A percentile compares a stretch with the other conserved stretches of the same genome.
phyloP scores from a whole-genome alignment of 2,329 filamentous ascomycete genomes.

The Aureobasidium sp. region DNA sequence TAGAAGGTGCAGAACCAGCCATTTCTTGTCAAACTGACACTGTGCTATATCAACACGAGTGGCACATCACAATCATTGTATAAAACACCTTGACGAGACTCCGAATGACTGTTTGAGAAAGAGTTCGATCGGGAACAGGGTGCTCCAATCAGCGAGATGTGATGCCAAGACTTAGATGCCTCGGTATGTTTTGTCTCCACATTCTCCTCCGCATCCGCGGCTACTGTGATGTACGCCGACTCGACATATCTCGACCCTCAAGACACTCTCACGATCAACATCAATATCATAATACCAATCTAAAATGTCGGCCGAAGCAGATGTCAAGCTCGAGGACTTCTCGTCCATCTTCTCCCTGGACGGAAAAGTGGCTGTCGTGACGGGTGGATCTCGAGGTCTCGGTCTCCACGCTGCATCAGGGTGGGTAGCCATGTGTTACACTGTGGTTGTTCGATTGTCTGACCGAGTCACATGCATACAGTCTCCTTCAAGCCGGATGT shows the following conservation, averaged over 20 bases:
- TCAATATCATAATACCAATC: not conserved
- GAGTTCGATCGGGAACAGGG: not conserved
- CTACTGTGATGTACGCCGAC: not conserved
- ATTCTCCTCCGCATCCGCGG: not conserved
- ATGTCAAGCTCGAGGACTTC: constrained; percentile 64
- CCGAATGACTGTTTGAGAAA: too few relatives aligned
- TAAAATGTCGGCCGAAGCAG: constrained; percentile 39
- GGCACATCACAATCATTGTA: too few relatives aligned
- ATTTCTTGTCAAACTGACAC: too few relatives aligned
- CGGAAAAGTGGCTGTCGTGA: constrained; percentile 47
- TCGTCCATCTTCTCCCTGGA: constrained; percentile 81
- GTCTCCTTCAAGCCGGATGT: constrained; percentile 81
- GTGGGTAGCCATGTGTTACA: constrained; percentile 35
- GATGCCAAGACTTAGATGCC: not conserved
- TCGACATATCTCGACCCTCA: not conserved
- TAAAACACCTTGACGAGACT: too few relatives aligned
- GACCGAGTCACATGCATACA: constrained; percentile 26
- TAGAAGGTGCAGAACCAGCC: too few relatives aligned
- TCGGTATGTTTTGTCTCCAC: not conserved
- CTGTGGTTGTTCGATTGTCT: not conserved
- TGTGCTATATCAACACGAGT: too few relatives aligned
- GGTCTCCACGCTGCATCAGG: constrained; percentile 78
- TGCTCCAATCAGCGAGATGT: not conserved
- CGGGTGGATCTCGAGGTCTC: constrained; percentile 62
- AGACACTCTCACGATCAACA: not conserved